phyloP scores from a whole-genome alignment of 441 rosid genomes.

The Pelargonium citronellum region DNA sequence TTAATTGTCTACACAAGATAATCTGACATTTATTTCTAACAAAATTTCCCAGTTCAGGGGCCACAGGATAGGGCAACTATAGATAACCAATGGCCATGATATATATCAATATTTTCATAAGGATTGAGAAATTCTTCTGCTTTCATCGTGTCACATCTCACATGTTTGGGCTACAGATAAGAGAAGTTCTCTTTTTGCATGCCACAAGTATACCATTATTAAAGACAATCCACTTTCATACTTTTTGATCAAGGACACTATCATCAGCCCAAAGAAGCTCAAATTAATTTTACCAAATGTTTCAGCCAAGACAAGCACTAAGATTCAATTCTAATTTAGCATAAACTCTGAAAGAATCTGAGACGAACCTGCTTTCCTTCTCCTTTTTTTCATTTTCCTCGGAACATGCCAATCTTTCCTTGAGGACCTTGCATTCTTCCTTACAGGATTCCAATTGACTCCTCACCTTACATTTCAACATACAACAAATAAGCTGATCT shows the following conservation, averaged over 20 bases:
- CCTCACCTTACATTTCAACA: conserved; percentile 40
- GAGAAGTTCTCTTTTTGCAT: background rate
- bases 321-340: background rate
- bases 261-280: too few species aligned
- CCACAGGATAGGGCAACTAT: background rate
- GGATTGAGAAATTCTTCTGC: background rate
- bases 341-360: background rate
- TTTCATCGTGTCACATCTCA: background rate
- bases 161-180: background rate
- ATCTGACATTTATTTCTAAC: background rate
- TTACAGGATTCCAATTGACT: conserved; percentile 47
- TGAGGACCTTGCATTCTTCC: conserved; percentile 49
- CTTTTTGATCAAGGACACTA: background rate
- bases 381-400: conserved; percentile 45
- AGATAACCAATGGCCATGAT: too few species aligned
- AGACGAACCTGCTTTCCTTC: conserved; percentile 54
- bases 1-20: background rate
- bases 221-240: background rate
- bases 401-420: conserved; percentile 35
- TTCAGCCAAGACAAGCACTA: background rate
- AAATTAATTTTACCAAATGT: background rate
- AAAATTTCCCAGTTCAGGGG: background rate
- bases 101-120: too few species aligned
- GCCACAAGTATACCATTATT: background rate
- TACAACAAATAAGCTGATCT: conserved; percentile 10